Evolutionary conservation across 2,329 filamentous ascomycete genomes (phyloP).

Genomic region (Rutstroemia sp.): DNA sequence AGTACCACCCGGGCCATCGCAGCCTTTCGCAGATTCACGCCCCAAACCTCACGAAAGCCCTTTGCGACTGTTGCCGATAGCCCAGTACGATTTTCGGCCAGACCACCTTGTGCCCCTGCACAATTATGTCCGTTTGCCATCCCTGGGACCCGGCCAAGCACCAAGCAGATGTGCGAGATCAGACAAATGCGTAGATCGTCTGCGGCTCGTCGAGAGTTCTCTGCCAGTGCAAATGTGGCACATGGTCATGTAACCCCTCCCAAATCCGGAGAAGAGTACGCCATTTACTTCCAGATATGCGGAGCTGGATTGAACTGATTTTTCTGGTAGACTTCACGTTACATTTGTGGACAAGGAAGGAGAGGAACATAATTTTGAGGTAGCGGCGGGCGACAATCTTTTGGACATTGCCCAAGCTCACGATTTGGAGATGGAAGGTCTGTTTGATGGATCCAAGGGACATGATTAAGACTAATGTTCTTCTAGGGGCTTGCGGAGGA

Average conservation of each 20-base stretch:
- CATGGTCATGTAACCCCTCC: conserved; percentile 82
- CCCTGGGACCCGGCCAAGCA: conserved; percentile 4
- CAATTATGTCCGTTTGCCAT: conserved; percentile 2
- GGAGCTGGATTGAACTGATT: neutral
- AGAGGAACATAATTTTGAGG: conserved; percentile 66
- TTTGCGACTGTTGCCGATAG: conserved; percentile 7
- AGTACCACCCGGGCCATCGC: conserved; percentile 6
- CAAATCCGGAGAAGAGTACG: conserved; percentile 86
- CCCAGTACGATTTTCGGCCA: conserved; percentile 8
- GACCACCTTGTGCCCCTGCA: neutral
- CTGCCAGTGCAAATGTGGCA: conserved; percentile 47
- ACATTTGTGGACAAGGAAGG: conserved; percentile 94
- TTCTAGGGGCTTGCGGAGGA: conserved; percentile 74
- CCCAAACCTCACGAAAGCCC: conserved; percentile 12
- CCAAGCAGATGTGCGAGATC: conserved; percentile 1
- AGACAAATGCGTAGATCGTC: neutral
- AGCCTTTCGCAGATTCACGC: conserved; percentile 8
- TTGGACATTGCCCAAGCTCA: conserved; percentile 91
- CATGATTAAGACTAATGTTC: conserved; percentile 3
- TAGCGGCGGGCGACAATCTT: conserved; percentile 82
- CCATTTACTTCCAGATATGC: neutral
- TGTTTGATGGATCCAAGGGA: conserved; percentile 12
- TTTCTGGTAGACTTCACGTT: conserved; percentile 60
- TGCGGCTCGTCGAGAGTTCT: conserved; percentile 43
- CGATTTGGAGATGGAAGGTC: conserved; percentile 94